Evolutionary conservation across 2,329 filamentous ascomycete genomes (phyloP).

Genomic region (Knoxdaviesia capensis): DNA sequence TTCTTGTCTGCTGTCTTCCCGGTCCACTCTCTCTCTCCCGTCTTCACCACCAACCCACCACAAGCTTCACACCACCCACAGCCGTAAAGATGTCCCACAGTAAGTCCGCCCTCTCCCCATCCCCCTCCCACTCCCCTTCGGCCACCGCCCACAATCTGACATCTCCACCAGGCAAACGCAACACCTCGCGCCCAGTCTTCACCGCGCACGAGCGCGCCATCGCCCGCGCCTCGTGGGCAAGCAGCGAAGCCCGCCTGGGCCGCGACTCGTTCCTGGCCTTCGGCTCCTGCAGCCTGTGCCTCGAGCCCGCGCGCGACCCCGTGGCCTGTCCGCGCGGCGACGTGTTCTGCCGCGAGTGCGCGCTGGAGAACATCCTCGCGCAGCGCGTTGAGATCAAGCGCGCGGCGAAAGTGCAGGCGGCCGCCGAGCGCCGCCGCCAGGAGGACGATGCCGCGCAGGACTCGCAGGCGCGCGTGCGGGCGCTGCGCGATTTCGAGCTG

Average conservation of each 20-base stretch:
- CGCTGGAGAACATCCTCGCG: conserved; percentile 70
- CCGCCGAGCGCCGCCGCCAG: conserved; percentile 20
- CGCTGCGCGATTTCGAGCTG: conserved; percentile 66
- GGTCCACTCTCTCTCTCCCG: too few species aligned
- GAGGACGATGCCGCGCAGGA: conserved; percentile 42
- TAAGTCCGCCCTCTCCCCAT: conserved; percentile 11
- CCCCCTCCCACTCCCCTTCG: not conserved
- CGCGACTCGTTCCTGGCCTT: conserved; percentile 89
- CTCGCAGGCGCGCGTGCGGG: conserved; percentile 48
- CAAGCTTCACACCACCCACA: too few species aligned
- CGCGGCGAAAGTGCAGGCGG: conserved; percentile 39
- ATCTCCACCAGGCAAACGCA: conserved; percentile 49
- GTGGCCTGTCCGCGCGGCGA: conserved; percentile 73
- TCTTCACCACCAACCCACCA: too few species aligned
- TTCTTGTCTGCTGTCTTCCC: too few species aligned
- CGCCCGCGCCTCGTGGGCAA: conserved; percentile 65
- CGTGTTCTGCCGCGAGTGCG: conserved; percentile 90
- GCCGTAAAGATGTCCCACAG: conserved; percentile 26
- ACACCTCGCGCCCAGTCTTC: conserved; percentile 84
- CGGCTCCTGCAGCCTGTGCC: conserved; percentile 71
- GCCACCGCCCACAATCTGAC: not conserved
- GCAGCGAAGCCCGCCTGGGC: conserved; percentile 62
- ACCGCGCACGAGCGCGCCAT: conserved; percentile 76
- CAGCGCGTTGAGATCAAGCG: conserved; percentile 86
- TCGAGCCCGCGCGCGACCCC: conserved; percentile 61